Base-by-base conservation (phyloP, 106 monocot genomes). In the Triglochin maritima region DNA sequence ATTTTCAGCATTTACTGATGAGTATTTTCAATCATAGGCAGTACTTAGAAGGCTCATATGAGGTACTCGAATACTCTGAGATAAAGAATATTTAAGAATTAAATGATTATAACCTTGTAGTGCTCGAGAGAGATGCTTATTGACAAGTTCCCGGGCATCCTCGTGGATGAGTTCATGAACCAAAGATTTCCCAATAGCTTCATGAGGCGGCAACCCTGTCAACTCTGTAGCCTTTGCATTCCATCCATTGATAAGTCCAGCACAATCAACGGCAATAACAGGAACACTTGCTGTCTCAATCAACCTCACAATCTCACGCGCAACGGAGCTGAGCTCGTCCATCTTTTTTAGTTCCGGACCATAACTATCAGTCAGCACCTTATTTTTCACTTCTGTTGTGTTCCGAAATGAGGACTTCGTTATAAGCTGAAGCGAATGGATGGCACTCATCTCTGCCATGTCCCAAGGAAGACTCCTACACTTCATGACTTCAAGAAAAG, bases 371-470 rank as follows among this genome's bases (percentile, higher is more conserved):
- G 79, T 55, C 51, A 84, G 59, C 7, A 71, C 83, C 78, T 83
- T 89, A 4, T 85, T 86, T 62, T 83, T 76, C 44, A 72, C 81
- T 46, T 76, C 79, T 0, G 71, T 52, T 11, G 73, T 52, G 49
- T 87, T 87, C 67, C 64, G 87, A 50, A 95, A 95, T 42, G 94
- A 83, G 64, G 87, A 89, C 3, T 87, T 70, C 66, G 90, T 59
- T 47, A 95, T 95, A n/a, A 95, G 83, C 75, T 95, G 94, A 72
- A 95, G 55, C 0, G 94, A 89, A 49, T 95, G 87, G 52, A 95
- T 90, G 13, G 90, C 94, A 65, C 90, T 90, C 94, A 95, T 95
- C 83, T 95, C 94, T 3, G 87, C 80, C 71, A 82, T 90, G 77
- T 95, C 94, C 94, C 94, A 95, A 16, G 89, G 85, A 77, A 85